A percentile compares a stretch with the other conserved stretches of the same genome.
These are phyloP conservation scores for Curvularia verruculosa DNA, from an alignment of 2,329 filamentous ascomycete species.

Conservation along the genomic window DNA sequence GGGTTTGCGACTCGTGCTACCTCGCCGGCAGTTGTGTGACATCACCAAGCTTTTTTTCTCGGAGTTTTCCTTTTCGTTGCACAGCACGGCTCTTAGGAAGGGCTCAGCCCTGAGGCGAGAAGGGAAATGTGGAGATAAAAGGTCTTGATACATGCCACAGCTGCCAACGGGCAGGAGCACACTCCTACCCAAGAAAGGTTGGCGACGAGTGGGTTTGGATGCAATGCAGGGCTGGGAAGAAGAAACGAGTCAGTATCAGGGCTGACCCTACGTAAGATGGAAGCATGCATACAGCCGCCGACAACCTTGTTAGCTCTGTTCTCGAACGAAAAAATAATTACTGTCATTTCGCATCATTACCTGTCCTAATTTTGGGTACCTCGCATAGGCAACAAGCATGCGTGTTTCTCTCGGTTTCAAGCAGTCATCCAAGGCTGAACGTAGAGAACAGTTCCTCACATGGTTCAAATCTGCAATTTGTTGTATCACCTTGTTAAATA, in stretches of 20 bases:
- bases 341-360: not conserved
- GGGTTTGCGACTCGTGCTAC: not conserved
- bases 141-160: slow-evolving; percentile 31
- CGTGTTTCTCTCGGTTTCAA: not conserved
- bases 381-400: not conserved
- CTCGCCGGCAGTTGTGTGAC: not conserved
- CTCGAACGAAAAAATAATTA: not conserved
- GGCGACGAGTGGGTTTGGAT: not conserved
- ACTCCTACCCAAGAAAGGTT: not conserved
- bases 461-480: not conserved
- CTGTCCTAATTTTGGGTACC: not conserved
- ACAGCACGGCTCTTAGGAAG: not conserved
- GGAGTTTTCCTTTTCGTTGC: not conserved
- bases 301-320: not conserved
- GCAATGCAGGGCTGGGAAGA: not conserved
- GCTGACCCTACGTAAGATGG: not conserved
- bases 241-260: not conserved
- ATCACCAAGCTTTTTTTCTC: not conserved
- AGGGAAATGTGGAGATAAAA: not conserved
- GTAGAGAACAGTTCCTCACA: not conserved
- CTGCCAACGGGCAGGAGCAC: not conserved
- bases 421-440: not conserved
- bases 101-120: not conserved
- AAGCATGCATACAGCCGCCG: not conserved
- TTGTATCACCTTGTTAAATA: not conserved